Percentiles rank a stretch among this genome's conserved stretches.
Conservation (phyloP, 2,329 filamentous ascomycete species). For the Nothopassalora personata region DNA sequence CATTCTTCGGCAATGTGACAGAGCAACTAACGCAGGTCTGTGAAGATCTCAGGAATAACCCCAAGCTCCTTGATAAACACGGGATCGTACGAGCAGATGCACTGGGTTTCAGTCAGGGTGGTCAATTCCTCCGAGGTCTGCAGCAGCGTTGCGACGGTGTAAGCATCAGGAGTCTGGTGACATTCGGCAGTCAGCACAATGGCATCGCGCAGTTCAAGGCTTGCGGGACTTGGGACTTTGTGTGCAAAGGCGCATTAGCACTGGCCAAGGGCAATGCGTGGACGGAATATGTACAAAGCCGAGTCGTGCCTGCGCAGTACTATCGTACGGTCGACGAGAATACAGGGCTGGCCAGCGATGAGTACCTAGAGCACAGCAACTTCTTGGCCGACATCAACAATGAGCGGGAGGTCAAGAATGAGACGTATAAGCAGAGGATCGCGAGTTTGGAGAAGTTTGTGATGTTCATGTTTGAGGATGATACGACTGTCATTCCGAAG, state of each 20-base stretch:
- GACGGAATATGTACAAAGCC: slow-evolving; percentile 68
- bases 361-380: slow-evolving; percentile 75
- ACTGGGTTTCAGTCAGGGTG: slow-evolving; percentile 90
- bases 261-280: slow-evolving; percentile 77
- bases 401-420: slow-evolving; percentile 71
- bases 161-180: slow-evolving; percentile 71
- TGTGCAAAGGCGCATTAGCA: slow-evolving; percentile 75
- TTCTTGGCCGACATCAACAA: slow-evolving; percentile 97
- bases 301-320: slow-evolving; percentile 90
- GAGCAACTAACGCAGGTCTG: slow-evolving; percentile 73
- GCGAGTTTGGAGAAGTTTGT: slow-evolving; percentile 61
- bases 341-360: slow-evolving; percentile 51
- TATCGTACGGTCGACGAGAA: slow-evolving; percentile 63
- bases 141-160: slow-evolving; percentile 87
- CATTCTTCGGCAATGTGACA: slow-evolving; percentile 87
- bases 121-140: slow-evolving; percentile 89
- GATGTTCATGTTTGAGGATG: slow-evolving; percentile 85
- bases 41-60: slow-evolving; percentile 66
- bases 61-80: slow-evolving; percentile 62
- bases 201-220: slow-evolving; percentile 78
- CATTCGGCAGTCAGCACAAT: slow-evolving; percentile 87
- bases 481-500: slow-evolving; percentile 81
- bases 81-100: slow-evolving; percentile 60
- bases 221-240: slow-evolving; percentile 66
- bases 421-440: slow-evolving; percentile 66